These are phyloP conservation scores for Umbelopsis vinacea DNA, from an alignment of 192 early-diverging fungal species.

Conservation along the genomic window DNA sequence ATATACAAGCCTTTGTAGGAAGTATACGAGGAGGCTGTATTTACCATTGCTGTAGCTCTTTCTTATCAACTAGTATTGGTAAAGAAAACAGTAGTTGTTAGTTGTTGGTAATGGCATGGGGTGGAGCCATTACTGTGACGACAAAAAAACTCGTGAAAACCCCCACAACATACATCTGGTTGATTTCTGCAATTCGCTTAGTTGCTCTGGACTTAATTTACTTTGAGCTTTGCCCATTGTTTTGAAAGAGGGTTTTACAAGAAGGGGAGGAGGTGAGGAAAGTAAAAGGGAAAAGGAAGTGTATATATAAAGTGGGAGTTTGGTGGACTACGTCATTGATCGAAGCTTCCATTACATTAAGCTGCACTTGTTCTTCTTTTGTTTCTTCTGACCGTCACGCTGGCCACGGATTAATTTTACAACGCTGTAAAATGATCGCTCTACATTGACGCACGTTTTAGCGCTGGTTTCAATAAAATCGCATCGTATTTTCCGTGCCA, in stretches of 20 bases:
- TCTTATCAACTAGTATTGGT: slow-evolving; percentile 73
- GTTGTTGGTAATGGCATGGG: not conserved
- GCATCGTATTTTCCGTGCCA: slow-evolving; percentile 75
- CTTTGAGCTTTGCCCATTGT: slow-evolving; percentile 86
- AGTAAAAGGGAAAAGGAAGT: not conserved
- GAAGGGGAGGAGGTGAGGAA: not conserved
- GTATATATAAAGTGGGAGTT: not conserved
- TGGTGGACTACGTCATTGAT: slow-evolving; percentile 10
- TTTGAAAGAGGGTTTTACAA: slow-evolving; percentile 11
- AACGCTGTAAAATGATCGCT: slow-evolving; percentile 83
- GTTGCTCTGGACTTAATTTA: slow-evolving; percentile 79
- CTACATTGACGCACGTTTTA: slow-evolving; percentile 92
- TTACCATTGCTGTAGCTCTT: slow-evolving; percentile 94
- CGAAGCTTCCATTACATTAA: slow-evolving; percentile 23
- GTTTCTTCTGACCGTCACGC: slow-evolving; percentile 15
- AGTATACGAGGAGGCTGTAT: not conserved
- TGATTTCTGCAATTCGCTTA: slow-evolving; percentile 75
- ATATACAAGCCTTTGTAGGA: not conserved
- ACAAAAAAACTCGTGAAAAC: not conserved
- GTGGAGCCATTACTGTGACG: not conserved
- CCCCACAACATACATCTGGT: slow-evolving; percentile 81
- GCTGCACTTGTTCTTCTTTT: slow-evolving; percentile 19
- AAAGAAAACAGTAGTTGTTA: not conserved
- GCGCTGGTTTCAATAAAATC: slow-evolving; percentile 92
- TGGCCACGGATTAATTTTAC: slow-evolving; percentile 70